phyloP scores from a whole-genome alignment of 495 filamentous ascomycete species.

The Wilcoxina mikolae region DNA sequence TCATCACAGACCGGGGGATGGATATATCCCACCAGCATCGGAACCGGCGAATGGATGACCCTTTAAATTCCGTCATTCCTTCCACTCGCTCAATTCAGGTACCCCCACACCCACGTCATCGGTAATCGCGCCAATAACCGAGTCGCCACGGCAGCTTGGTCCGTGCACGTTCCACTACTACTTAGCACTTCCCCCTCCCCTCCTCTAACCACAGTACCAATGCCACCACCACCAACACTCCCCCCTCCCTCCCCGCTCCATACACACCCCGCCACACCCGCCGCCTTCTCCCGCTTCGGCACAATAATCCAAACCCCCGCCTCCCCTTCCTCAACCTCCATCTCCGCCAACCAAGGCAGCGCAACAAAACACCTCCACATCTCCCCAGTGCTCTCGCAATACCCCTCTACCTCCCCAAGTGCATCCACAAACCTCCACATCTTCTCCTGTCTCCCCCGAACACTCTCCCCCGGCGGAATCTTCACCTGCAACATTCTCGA shows the following conservation, averaged over 20 bases:
- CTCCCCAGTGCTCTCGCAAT: conserved; percentile 54
- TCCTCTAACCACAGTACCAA: neutral
- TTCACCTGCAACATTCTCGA: conserved; percentile 70
- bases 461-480: conserved; percentile 22
- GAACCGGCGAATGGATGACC: no score
- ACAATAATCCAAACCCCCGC: conserved; percentile 42
- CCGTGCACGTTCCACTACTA: no score
- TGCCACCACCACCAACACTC: neutral
- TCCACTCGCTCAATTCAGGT: no score
- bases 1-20: no score
- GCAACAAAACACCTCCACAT: conserved; percentile 76
- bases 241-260: neutral
- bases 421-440: conserved; percentile 60
- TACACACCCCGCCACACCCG: conserved; percentile 41
- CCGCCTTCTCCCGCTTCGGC: conserved; percentile 66
- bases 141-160: no score
- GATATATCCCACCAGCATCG: no score
- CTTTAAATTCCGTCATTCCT: no score
- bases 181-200: neutral
- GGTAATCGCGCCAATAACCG: no score
- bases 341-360: conserved; percentile 63
- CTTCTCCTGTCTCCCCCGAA: conserved; percentile 71
- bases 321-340: neutral
- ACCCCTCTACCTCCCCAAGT: conserved; percentile 47
- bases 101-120: no score